Evolutionary conservation across 306 rosid species (phyloP), one percentile per base, ranked within the genome.

Genomic region (Prunus armeniaca): DNA sequence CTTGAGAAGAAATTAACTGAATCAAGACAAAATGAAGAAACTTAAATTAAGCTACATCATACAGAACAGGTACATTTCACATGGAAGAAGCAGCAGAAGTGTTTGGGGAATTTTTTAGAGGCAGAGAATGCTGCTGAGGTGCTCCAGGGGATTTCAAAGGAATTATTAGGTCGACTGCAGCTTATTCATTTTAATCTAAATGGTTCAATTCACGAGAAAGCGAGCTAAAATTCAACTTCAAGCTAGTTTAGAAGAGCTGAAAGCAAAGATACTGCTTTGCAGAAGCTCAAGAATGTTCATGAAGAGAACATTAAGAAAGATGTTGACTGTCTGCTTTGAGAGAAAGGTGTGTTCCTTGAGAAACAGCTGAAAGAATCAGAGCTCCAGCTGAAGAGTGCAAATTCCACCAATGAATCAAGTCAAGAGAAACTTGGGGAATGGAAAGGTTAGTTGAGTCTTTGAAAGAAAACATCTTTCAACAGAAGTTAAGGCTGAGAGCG

Each of bases 21-120:
- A 62, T 88, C 89, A 17, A 89, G 89, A 82, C 86, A 86, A 51
- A 84, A 80, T 41, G 99, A 91, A 80, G 84, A 84, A 66, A 47
- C 82, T 92, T 38, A 86, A 83, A 84, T 50, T 87, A 80, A 96
- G 91, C 89, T 96, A 51, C 96, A 79, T 73, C 86, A 84, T 83
- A 88, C 88, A 0, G 96, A 96, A 81, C 96, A 96, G 79, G 93
- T 87, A 47, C 92, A 19, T 80, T 84, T 70, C 87, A 65, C 77
- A 92, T 90, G 97, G 97, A 91, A 82, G 97, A 90, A 82, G 88
- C 97, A 22, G 88, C 96, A 9, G 89, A 88, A 87, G 91, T 91
- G 92, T 95, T 82, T 95, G 97, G 98, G 97, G 97, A 83, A 89
- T 81, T 95, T 95, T 81, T 80, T 96, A 43, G 99, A 96, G 87